Base-by-base conservation (phyloP, 768 basidiomycete species). In the Amanita subjunquillea region DNA sequence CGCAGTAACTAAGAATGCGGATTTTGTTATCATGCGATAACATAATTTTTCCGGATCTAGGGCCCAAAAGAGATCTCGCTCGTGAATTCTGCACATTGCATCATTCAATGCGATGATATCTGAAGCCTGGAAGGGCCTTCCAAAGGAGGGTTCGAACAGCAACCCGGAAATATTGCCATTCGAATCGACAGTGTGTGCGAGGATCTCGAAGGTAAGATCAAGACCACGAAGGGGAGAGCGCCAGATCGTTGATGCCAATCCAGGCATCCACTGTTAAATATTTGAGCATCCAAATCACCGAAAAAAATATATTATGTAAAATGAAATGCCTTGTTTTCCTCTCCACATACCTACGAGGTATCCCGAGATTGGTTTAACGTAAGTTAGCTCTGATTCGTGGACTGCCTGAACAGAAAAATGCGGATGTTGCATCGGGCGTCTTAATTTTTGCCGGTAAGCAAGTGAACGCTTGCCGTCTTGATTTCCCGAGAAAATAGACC, bases 281-380 rank as follows among this genome's bases (percentile, higher is more conserved):
- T 7, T 51, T 41, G 23, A 32, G 49, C 22, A 23, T 2, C 4
- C 15, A 29, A 3, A 9, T 29, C 1, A n/a, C 29, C 3, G 29
- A 27, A n/a, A 15, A 2, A n/a, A 30, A 17, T 1, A 8, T 30
- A 10, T 51, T 48, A 9, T 34, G 13, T 30, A 20, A 15, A 5
- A 17, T 17, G 17, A 17, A 34, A 30, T 5, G 39, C 68, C 70
- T 62, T 67, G 63, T 53, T 60, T 64, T 8, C 67, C 70, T 27
- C 67, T 65, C 70, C 71, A 74, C 29, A 67, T 59, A 1, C 70
- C 73, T 43, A 69, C 59, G 17, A 66, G 62, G 32, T 61, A 57
- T 15, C 54, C 59, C 41, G 38, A 37, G 15, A 61, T 58, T 48
- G 67, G 72, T n/a, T 65, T 65, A 0, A 65, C 67, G 44, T 68